Base-by-base conservation (phyloP, 73 alveolate genomes). In the Symbiodinium pilosum region DNA sequence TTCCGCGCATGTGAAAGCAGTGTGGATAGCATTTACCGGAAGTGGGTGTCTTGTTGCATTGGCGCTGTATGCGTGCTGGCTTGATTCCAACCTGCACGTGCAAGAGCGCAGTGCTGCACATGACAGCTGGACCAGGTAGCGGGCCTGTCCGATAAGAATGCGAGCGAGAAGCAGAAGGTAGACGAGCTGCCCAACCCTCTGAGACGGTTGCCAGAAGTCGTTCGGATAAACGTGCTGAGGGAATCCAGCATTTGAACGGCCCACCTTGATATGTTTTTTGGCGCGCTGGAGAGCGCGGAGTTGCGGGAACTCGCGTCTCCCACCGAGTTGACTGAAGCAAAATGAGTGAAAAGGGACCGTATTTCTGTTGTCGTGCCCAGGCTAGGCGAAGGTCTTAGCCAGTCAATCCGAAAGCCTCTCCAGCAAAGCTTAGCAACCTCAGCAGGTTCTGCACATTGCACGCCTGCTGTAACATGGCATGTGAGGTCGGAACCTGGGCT, bases 41-140 rank as follows among this genome's bases (percentile, higher is more conserved):
- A 42, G 47, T 91, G 97, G 97, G 97, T n/a, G 51, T 28, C 92
- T 84, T 11, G n/a, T n/a, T n/a, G n/a, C n/a, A n/a, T n/a, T n/a
- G n/a, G n/a, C n/a, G 34, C 12, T 40, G 21, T 11, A 69, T 20
- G 18, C 34, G 11, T 36, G 40, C 28, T 20, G 18, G 84, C 14
- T 28, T 14, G 28, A 40, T 40, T 28, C 83, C 28, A 68, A 28
- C 83, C 83, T 4, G n/a, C 30, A 52, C 71, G 12, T 52, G 71
- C 71, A 21, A 16, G 21, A 16, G 12, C 71, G 30, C 71, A 12
- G 71, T 34, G 41, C 84, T 16, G 84, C 84, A n/a, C 28, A 14
- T 0, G 18, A 34, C 41, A 71, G 12, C 84, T 28, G 84, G 85
- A 30, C 75, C 8, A 91, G 97, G 97, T 91, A 3, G 97, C 44